Evolutionary conservation across 495 filamentous ascomycete species (phyloP).

Genomic region (Chlorociboria aeruginascens): DNA sequence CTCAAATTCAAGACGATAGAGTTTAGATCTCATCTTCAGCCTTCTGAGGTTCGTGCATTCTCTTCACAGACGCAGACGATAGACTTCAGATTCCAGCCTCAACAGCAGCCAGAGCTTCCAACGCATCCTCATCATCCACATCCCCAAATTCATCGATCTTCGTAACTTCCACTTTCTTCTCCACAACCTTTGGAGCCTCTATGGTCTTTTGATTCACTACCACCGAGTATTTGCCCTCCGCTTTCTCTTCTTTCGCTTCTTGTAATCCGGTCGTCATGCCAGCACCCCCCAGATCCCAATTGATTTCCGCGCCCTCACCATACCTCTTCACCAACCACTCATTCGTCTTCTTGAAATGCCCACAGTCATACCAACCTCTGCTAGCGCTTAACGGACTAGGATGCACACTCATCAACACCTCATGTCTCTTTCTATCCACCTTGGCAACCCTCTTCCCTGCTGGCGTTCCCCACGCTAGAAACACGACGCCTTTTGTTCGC

Average conservation of each 20-base stretch:
- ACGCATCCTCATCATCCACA: background rate
- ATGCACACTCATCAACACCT: slow-evolving; percentile 74
- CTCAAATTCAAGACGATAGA: too few species aligned
- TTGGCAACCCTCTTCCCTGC: slow-evolving; percentile 62
- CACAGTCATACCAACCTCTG: slow-evolving; percentile 73
- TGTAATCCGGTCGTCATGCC: background rate
- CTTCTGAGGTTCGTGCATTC: too few species aligned
- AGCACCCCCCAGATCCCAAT: slow-evolving; percentile 58
- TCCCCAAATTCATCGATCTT: background rate
- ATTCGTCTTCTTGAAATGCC: slow-evolving; percentile 81
- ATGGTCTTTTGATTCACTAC: background rate
- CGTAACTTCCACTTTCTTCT: too few species aligned
- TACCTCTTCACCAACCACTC: slow-evolving; percentile 74
- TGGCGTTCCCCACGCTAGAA: slow-evolving; percentile 82
- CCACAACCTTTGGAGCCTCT: background rate
- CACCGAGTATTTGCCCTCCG: background rate
- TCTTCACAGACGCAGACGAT: too few species aligned
- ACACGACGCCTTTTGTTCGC: slow-evolving; percentile 72
- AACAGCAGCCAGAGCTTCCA: too few species aligned
- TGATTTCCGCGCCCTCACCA: slow-evolving; percentile 64
- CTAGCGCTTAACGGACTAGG: slow-evolving; percentile 79
- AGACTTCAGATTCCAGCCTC: too few species aligned
- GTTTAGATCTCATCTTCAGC: too few species aligned
- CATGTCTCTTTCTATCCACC: slow-evolving; percentile 59
- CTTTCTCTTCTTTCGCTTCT: background rate